Evolutionary conservation across 2,329 filamentous ascomycete genomes (phyloP), one percentile per base, ranked within the genome.

Genomic region (Westerdykella sp.): DNA sequence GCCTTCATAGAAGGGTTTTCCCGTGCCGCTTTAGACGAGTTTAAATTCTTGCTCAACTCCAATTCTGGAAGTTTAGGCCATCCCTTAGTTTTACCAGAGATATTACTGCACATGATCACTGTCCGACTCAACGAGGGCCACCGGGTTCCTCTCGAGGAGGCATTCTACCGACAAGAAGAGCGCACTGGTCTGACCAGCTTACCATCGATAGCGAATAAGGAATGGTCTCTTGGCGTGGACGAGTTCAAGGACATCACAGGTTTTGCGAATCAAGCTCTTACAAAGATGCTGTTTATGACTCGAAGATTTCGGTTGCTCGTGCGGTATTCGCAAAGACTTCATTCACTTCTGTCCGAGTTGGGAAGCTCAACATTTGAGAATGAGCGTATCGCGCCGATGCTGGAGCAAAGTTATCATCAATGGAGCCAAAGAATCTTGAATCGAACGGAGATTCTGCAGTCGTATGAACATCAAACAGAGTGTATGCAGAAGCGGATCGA

Each of bases 401-500:
- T 40, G 4, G 32, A 41, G 10, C 3, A 34, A 5, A 22, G 13
- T 5, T 11, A 35, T 12, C 30, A 16, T n/a, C 14, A 23, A 12
- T 13, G 34, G 22, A 37, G 21, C 15, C 25, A 46, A 32, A 35
- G 41, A 40, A 22, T 46, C 1, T 7, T 21, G 22, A 46, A 46
- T 30, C 13, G 41, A 14, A 22, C 40, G 5, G 16, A 6, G 9
- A 6, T 40, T 13, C 37, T 46, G 7, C 41, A 46, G 32, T 16
- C 11, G 2, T 44, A 46, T 31, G 41, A 40, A 14, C 37, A 43
- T 25, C 32, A 43, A 18, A 30, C 23, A 2, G 21, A 46, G 15
- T 46, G 44, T 28, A 34, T 46, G 37, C 40, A 31, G 15, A 40
- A 46, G 18, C 36, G 44, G 4, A 41, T 30, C n/a, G 41, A 40